phyloP scores from a whole-genome alignment of 129 eudicot species.

The Flaveria robusta region DNA sequence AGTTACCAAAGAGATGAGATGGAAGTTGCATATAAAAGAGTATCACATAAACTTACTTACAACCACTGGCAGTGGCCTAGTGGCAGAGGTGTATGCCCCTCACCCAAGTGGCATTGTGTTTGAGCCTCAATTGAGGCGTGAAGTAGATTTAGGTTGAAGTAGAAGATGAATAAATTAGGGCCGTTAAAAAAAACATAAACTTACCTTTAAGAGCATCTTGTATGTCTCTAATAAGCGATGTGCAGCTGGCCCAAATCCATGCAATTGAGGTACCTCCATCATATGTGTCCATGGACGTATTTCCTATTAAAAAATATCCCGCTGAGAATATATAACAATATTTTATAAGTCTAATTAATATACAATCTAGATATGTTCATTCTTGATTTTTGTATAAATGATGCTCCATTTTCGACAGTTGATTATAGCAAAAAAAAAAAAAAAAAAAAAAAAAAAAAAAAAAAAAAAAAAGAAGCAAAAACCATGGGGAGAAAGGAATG shows the following conservation, averaged over 20 bases:
- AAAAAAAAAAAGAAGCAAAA: neutral
- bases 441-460: neutral
- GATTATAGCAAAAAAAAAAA: neutral
- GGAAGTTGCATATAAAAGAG: neutral
- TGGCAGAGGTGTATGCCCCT: too few species aligned
- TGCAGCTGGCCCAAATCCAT: constrained; percentile 99
- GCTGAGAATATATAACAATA: neutral
- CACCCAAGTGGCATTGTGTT: too few species aligned
- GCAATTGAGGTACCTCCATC: constrained; percentile 99
- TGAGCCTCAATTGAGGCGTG: too few species aligned
- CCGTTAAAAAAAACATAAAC: too few species aligned
- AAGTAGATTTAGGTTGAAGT: too few species aligned
- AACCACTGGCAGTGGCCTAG: too few species aligned
- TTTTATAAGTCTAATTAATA: neutral
- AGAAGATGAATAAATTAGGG: too few species aligned
- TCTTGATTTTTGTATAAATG: constrained; percentile 13
- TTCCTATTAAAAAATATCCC: constrained; percentile 49
- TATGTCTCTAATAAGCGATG: constrained; percentile 88
- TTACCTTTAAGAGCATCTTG: constrained; percentile 95
- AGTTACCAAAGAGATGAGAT: neutral
- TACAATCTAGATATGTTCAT: neutral
- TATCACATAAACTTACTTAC: neutral
- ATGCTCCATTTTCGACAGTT: neutral
- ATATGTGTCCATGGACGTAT: constrained; percentile 99
- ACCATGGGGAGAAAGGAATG: neutral